phyloP scores from a whole-genome alignment of 768 basidiomycete species.

The Leccinum disarticulatum region DNA sequence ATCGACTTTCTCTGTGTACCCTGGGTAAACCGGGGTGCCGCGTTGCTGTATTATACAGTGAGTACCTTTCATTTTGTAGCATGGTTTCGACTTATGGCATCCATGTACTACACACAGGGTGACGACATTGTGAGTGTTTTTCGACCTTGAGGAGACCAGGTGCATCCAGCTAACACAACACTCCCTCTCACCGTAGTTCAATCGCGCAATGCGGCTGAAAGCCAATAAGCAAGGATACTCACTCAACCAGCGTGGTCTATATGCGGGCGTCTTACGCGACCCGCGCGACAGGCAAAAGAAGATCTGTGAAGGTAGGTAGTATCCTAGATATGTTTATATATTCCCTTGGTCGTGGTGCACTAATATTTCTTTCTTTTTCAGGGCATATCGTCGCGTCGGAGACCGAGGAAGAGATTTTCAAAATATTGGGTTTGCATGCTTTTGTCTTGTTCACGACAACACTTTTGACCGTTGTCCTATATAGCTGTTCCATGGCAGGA shows the following conservation, averaged over 20 bases:
- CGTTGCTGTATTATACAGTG: slow-evolving; percentile 89
- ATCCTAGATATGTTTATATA: background rate
- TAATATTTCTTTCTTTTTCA: slow-evolving; percentile 23
- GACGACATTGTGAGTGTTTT: slow-evolving; percentile 76
- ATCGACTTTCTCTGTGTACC: slow-evolving; percentile 88
- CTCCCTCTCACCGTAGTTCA: slow-evolving; percentile 56
- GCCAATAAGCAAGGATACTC: slow-evolving; percentile 80
- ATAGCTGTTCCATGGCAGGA: slow-evolving; percentile 77
- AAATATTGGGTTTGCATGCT: slow-evolving; percentile 51
- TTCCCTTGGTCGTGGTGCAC: background rate
- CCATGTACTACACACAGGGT: slow-evolving; percentile 44
- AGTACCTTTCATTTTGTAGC: slow-evolving; percentile 21
- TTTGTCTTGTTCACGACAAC: background rate
- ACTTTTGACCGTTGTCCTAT: background rate
- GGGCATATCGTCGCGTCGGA: slow-evolving; percentile 74
- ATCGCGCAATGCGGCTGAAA: slow-evolving; percentile 83
- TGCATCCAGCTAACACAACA: background rate
- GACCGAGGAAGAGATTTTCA: slow-evolving; percentile 86
- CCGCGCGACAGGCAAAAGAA: slow-evolving; percentile 61
- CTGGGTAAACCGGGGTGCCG: slow-evolving; percentile 76
- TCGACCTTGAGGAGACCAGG: background rate
- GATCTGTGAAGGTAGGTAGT: slow-evolving; percentile 49
- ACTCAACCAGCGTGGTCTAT: slow-evolving; percentile 86
- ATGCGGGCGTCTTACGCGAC: slow-evolving; percentile 68
- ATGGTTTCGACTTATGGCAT: background rate